Evolutionary conservation across 345 rosid genomes (phyloP), one percentile per base, ranked within the genome.

Genomic region (Jatropha curcas): DNA sequence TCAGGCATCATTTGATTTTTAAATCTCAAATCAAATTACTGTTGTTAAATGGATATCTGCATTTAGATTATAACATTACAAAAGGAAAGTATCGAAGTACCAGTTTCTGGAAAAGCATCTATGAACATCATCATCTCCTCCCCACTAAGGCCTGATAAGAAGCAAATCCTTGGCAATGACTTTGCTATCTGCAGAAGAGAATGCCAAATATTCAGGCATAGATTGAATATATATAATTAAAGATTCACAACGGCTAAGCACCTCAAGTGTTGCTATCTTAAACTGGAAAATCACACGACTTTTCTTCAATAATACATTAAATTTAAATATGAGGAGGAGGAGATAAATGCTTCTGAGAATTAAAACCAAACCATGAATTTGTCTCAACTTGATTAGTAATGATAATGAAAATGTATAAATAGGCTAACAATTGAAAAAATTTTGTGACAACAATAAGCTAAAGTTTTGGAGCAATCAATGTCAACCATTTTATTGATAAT

Each of bases 71-170:
- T 28, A 3, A 7, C 19, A 7, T 61, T 30, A 39, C 20, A 34
- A 33, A 24, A 6, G 34, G 41, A 16, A 33, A 50, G 0, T 24
- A 33, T 37, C 16, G 64, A 17, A 4, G 52, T 92, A 90, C 96
- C 96, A 9, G 87, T 65, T 74, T 94, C 97, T 9, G 90, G 88
- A 68, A 90, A 94, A 68, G 94, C 91, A 76, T 92, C 94, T 25
- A 92, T 89, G 80, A 94, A 89, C 98, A 94, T 94, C 89, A 88
- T 90, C 89, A 86, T 89, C 83, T 94, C 98, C 79, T 94, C 98
- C 70, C 98, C 97, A 17, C 79, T 89, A 67, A 92, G 92, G 68
- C 96, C 97, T 58, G 97, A 94, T 52, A 91, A 81, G 80, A 90
- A 83, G 88, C 97, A 91, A 61, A 94, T 90, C 60, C 93, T 83